Evolutionary conservation across 2,329 filamentous ascomycete species (phyloP), one percentile per base, ranked within the genome.

Genomic region (Botrytis fragariae): DNA sequence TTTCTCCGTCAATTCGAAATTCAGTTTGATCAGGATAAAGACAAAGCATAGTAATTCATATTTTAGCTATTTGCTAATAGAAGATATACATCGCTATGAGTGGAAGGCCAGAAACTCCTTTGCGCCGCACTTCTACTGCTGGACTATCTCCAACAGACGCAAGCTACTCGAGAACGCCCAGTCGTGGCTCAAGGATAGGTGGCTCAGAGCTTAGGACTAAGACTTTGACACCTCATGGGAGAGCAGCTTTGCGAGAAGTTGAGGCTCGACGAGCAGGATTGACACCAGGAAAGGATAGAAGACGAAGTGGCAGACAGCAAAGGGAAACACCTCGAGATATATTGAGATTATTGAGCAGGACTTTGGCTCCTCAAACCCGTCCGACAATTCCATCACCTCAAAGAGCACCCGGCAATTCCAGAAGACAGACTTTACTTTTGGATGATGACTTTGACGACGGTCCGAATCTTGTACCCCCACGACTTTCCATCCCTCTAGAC

Each of bases 261-360:
- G 86, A 90, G 76, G 85, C 87, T 75, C 87, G 89, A 8, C 86
- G 89, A 60, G 86, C 87, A 4, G 87, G 89, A 65, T 85, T 90
- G 75, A 91, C 89, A 0, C 89, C 89, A 0, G 88, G 88, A 29
- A 86, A 86, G 75, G 85, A 86, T 71, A 85, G 87, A 32, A 84
- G 89, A n/a, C 86, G 85, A 77, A 91, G 89, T 78, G 79, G 87
- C 69, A 85, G 86, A 76, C 85, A 86, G 74, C 85, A 87, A 77
- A 83, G 88, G 74, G 87, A 90, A 79, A 88, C 87, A 8, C 87
- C 88, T 2, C 83, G 86, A 77, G 86, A 86, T 74, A 78, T 86
- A 35, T 78, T 90, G 63, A 85, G 88, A 69, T 84, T 85, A 73
- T 84, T 92, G 39, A 87, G 87, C 72, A 84, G 85, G 68, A 83